Evolutionary conservation across 345 rosid species (phyloP).

Genomic region (Salix brachista): DNA sequence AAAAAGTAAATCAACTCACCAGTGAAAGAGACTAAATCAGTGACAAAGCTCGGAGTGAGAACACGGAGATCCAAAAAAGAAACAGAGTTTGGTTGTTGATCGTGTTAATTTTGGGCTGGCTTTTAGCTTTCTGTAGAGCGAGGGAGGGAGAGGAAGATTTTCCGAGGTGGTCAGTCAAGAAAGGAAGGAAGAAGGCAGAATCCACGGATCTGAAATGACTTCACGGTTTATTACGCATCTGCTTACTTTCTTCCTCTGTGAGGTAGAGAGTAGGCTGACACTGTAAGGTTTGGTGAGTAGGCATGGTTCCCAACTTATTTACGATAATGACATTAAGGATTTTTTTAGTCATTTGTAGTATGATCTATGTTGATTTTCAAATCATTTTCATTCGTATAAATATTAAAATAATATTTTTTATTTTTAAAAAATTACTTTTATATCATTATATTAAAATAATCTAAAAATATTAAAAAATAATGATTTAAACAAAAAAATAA

Average conservation of each 20-base stretch:
- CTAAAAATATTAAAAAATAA: too few species aligned
- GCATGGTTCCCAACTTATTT: constrained; percentile 7
- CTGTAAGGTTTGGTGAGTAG: neutral
- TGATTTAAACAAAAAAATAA: too few species aligned
- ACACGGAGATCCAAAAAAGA: neutral
- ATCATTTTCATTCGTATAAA: too few species aligned
- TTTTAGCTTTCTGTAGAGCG: neutral
- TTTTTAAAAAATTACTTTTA: too few species aligned
- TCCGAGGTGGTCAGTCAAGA: neutral
- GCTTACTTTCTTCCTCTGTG: neutral
- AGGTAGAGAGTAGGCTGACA: neutral
- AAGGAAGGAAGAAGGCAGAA: constrained; percentile 20
- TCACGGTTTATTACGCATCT: constrained; percentile 17
- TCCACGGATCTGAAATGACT: constrained; percentile 40
- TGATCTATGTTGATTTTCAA: too few species aligned
- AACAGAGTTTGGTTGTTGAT: neutral
- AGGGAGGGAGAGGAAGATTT: neutral
- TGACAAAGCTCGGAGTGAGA: neutral
- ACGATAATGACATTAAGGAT: constrained; percentile 21
- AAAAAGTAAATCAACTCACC: constrained; percentile 16
- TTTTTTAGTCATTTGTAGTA: neutral
- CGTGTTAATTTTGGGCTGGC: neutral
- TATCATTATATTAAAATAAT: too few species aligned
- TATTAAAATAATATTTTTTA: too few species aligned
- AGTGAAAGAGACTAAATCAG: neutral